Evolutionary conservation across 2,329 filamentous ascomycete genomes (phyloP).

Genomic region (Coniochaeta ligniaria): DNA sequence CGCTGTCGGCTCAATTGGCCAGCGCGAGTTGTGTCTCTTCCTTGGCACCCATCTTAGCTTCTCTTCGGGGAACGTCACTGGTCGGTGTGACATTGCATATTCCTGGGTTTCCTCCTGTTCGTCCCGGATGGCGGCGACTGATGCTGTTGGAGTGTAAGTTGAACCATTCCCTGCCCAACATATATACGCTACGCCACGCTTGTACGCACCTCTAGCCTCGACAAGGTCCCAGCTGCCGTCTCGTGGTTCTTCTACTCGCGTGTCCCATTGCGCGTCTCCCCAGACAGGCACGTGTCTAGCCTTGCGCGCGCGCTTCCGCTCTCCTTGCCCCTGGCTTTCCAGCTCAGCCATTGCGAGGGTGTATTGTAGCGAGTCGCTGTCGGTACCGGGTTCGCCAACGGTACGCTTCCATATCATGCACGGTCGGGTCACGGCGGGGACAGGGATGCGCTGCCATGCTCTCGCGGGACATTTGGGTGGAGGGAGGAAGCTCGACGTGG

Average conservation of each 20-base stretch:
- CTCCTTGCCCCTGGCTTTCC: constrained; percentile 19
- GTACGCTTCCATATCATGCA: constrained; percentile 22
- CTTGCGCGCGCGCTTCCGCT: constrained; percentile 26
- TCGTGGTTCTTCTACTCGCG: constrained; percentile 2
- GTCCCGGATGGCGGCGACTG: neutral
- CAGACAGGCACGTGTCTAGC: constrained; percentile 22
- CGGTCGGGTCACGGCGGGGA: constrained; percentile 10
- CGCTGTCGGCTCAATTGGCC: constrained; percentile 16
- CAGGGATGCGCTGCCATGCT: constrained; percentile 24
- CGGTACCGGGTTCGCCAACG: constrained; percentile 2
- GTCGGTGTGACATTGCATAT: neutral
- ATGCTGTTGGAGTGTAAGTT: neutral
- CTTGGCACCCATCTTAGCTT: constrained; percentile 17
- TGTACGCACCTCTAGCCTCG: constrained; percentile 16
- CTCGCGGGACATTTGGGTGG: constrained; percentile 8
- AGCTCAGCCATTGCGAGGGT: constrained; percentile 20
- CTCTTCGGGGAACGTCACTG: constrained; percentile 13
- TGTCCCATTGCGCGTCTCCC: constrained; percentile 21
- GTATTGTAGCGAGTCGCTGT: constrained; percentile 7
- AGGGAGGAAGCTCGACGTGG: constrained; percentile 16
- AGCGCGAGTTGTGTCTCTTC: constrained; percentile 24
- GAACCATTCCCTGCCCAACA: neutral
- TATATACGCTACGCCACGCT: neutral
- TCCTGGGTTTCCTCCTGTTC: neutral
- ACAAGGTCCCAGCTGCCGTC: constrained; percentile 12